Conservation (phyloP, 495 filamentous ascomycete genomes). For the Podospora pseudopauciseta region DNA sequence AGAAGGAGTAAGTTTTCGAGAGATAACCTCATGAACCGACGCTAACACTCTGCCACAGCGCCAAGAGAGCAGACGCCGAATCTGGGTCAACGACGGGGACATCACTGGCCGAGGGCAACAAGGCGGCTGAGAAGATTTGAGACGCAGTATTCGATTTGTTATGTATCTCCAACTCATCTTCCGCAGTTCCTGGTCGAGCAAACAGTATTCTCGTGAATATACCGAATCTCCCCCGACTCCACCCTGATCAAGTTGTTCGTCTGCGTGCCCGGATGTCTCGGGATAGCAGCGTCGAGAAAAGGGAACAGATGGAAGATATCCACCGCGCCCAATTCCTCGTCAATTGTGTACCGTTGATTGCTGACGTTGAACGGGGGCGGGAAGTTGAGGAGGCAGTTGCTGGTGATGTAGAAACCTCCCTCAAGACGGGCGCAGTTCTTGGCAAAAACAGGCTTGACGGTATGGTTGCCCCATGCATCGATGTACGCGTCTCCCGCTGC, state of each 20-base stretch:
- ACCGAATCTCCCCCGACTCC: constrained; percentile 34
- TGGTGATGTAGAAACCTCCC: constrained; percentile 34
- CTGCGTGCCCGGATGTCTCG: constrained; percentile 22
- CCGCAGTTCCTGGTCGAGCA: constrained; percentile 20
- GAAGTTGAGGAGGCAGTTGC: constrained; percentile 39
- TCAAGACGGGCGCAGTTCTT: constrained; percentile 36
- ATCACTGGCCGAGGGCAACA: not conserved
- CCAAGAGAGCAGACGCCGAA: constrained; percentile 2
- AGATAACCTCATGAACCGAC: not conserved
- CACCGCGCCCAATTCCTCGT: constrained; percentile 36
- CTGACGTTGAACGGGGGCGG: constrained; percentile 33
- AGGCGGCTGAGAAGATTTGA: not conserved
- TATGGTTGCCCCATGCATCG: constrained; percentile 33
- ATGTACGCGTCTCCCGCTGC: constrained; percentile 39
- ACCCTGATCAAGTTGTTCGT: constrained; percentile 38
- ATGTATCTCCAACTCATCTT: not conserved
- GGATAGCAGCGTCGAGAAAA: constrained; percentile 30
- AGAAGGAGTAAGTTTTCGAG: constrained; percentile 26
- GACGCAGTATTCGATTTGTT: not conserved
- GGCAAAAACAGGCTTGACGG: constrained; percentile 29
- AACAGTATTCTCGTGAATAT: constrained; percentile 34
- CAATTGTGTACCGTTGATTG: constrained; percentile 37
- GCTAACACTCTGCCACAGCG: not conserved
- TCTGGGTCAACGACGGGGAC: constrained; percentile 7
- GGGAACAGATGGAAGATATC: constrained; percentile 39